phyloP scores from a whole-genome alignment of 306 rosid species.

The Macrotyloma uniflorum region DNA sequence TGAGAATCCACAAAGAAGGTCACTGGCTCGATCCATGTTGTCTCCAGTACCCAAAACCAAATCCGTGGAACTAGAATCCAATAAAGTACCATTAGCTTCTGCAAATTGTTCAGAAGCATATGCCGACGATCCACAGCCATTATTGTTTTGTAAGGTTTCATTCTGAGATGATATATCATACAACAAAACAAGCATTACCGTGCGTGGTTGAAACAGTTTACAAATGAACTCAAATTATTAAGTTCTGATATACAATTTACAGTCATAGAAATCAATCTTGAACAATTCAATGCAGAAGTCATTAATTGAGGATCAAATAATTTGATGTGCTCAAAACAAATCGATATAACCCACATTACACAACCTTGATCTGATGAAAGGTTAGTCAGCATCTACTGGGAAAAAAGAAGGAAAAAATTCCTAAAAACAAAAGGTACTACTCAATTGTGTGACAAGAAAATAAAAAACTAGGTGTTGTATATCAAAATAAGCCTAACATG shows the following conservation, averaged over 20 bases:
- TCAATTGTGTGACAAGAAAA: neutral
- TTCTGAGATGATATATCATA: neutral
- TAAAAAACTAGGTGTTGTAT: neutral
- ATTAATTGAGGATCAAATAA: too few species aligned
- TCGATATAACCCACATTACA: neutral
- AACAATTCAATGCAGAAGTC: too few species aligned
- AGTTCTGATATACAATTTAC: neutral
- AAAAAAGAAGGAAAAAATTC: neutral
- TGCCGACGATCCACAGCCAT: constrained; percentile 8
- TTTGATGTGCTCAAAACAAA: neutral
- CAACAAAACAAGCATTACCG: neutral
- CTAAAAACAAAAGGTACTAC: neutral
- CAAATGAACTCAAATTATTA: neutral
- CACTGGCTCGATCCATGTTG: constrained; percentile 45
- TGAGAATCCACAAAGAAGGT: constrained; percentile 48
- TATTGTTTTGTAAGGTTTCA: neutral
- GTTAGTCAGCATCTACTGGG: neutral
- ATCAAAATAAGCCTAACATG: neutral
- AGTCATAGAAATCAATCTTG: neutral
- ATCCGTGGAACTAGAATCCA: constrained; percentile 25
- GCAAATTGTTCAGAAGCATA: neutral
- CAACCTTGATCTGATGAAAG: neutral
- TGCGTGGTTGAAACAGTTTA: neutral
- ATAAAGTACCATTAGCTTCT: neutral
- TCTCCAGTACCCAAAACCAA: neutral